A percentile compares a stretch with the other conserved stretches of the same genome.
These are phyloP conservation scores for Arachnopeziza araneosa DNA, from an alignment of 2,329 filamentous ascomycete species.

Conservation along the genomic window DNA sequence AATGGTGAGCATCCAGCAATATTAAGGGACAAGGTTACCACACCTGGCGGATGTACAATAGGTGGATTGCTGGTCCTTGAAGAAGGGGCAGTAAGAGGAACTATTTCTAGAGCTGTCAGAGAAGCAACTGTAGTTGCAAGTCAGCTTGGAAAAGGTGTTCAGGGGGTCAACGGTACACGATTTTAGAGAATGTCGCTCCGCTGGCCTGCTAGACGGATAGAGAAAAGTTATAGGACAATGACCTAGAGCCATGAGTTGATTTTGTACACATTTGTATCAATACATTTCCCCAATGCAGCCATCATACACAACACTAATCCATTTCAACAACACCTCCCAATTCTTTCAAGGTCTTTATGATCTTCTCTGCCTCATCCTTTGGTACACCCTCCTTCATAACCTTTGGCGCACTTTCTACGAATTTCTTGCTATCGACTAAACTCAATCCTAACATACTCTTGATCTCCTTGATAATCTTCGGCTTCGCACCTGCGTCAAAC, in stretches of 20 bases:
- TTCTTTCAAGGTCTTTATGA: constrained; percentile 88
- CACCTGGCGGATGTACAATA: constrained; percentile 73
- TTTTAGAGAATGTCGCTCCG: constrained; percentile 20
- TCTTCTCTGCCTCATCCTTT: constrained; percentile 99
- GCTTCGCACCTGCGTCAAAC: constrained; percentile 84
- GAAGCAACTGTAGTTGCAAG: constrained; percentile 67
- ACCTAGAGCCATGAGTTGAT: constrained; percentile 18
- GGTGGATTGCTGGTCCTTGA: constrained; percentile 68
- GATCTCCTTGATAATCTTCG: constrained; percentile 99
- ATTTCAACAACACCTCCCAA: constrained; percentile 84
- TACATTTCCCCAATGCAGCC: constrained; percentile 22
- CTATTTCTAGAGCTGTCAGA: constrained; percentile 61
- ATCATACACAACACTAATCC: constrained; percentile 56
- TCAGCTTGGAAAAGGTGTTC: constrained; percentile 47
- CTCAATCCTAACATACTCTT: constrained; percentile 92
- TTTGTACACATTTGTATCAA: constrained; percentile 32
- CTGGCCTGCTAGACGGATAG: background rate
- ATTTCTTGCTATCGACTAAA: constrained; percentile 99
- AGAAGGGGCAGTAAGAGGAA: constrained; percentile 63
- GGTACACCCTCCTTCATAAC: constrained; percentile 97
- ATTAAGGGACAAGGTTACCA: constrained; percentile 69
- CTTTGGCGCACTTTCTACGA: constrained; percentile 97
- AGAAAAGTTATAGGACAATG: background rate
- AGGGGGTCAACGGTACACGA: constrained; percentile 44
- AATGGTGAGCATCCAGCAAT: constrained; percentile 69